Base-by-base conservation (phyloP, 2,329 filamentous ascomycete species). In the Sphaerulina musiva region DNA sequence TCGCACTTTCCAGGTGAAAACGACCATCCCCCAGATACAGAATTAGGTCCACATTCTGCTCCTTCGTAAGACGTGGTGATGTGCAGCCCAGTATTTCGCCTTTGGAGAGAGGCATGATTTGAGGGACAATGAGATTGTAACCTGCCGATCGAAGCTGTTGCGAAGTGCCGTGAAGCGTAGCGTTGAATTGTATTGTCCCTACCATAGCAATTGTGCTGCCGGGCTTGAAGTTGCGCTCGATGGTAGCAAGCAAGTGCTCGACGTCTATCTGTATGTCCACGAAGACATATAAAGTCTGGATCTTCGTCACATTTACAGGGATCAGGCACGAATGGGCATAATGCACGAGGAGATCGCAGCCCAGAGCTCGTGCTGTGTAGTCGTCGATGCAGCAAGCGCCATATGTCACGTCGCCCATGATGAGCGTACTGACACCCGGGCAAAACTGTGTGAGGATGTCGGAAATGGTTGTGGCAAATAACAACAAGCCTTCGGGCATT, bases 341-440 rank as follows among this genome's bases (percentile, higher is more conserved):
- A 74, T 98, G 93, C 1, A 98, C 88, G 8, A 98, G 78, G 6
- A 98, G 76, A 64, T 98, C 93, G 69, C 93, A 98, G 1, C 90
- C 93, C 20, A 98, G 80, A 0, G 95, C 93, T 43, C 92, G 80
- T 1, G 93, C 95, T 0, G 93, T 98, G 73, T 95, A 98, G 73
- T 98, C 93, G 70, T 98, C 93, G 64, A 98, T 96, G 69, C 93
- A 98, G 76, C 93, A 98, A 20, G 93, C 93, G 59, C 93, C 93
- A 70, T 98, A 98, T 1, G 93, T 98, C 42, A 98, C 93, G 69
- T 98, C 93, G 57, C 93, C 93, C 93, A 98, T 98, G 70, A 98
- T 98, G 51, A 97, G 78, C 1, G 92, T 97, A 69, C 95, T 89
- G 40, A 87, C 86, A 1, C 87, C 90, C 0, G 89, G 86, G 67